Percentiles rank a stretch among this genome's conserved stretches.
Conservation (phyloP, 2,329 filamentous ascomycete genomes). For the Teratosphaeriaceae sp. region DNA sequence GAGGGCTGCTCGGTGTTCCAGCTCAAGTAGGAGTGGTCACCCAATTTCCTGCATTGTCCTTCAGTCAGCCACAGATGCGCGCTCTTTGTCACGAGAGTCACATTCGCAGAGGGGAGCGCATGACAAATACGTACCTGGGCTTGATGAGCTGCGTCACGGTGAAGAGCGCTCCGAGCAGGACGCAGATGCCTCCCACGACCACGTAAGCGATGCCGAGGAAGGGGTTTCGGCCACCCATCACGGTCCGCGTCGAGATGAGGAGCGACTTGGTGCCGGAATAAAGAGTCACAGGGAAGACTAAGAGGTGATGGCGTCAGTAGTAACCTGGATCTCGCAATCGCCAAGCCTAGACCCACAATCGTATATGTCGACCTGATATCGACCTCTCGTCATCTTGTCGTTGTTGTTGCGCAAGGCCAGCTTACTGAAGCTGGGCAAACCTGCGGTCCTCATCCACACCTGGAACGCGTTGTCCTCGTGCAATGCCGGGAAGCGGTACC, state of each 20-base stretch:
- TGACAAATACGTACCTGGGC: slow-evolving; percentile 58
- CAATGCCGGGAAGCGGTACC: slow-evolving; percentile 63
- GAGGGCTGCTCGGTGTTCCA: slow-evolving; percentile 74
- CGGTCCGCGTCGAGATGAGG: slow-evolving; percentile 78
- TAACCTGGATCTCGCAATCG: slow-evolving; percentile 6
- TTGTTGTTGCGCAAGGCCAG: slow-evolving; percentile 77
- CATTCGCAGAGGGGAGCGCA: neutral
- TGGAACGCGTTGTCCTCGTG: slow-evolving; percentile 78
- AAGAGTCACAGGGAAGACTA: slow-evolving; percentile 71
- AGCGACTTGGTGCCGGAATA: slow-evolving; percentile 89
- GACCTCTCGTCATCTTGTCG: slow-evolving; percentile 59
- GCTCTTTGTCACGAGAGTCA: slow-evolving; percentile 1
- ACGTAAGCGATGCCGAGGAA: slow-evolving; percentile 96
- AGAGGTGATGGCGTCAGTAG: slow-evolving; percentile 12
- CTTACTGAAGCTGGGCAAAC: slow-evolving; percentile 91
- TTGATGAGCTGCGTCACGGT: slow-evolving; percentile 85
- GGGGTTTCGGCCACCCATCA: slow-evolving; percentile 91
- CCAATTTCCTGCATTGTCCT: slow-evolving; percentile 68
- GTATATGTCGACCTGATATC: slow-evolving; percentile 69
- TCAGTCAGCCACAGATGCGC: slow-evolving; percentile 7
- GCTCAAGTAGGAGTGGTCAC: slow-evolving; percentile 93
- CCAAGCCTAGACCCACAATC: slow-evolving; percentile 56
- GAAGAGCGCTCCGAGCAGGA: slow-evolving; percentile 81
- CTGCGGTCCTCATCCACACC: slow-evolving; percentile 98
- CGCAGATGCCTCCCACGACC: slow-evolving; percentile 87